Base-by-base conservation (phyloP, 2,329 filamentous ascomycete genomes). In the Curvularia verruculosa region DNA sequence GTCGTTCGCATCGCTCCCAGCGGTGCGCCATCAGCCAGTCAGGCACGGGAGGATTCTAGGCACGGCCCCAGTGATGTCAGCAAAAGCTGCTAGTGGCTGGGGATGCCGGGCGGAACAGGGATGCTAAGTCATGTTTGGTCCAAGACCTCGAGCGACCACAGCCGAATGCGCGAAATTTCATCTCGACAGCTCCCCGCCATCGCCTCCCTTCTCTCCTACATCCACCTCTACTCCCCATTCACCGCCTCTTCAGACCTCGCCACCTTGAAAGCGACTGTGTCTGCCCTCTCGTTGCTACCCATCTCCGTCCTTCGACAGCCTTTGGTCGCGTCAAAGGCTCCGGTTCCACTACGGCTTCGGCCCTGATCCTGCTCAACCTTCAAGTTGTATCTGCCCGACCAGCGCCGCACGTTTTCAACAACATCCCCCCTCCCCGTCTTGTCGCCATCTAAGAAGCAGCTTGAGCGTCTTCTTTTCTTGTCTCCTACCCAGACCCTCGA, bases 391-490 rank as follows among this genome's bases (percentile, higher is more conserved):
- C 76, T 64, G 72, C 71, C 68, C 75, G 78, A 60, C 74, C 76
- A 54, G 76, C 80, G 56, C 77, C 75, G 64, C 77, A 82, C 78
- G 79, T 81, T 54, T 74, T 78, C 78, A 82, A 83, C 78, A 77
- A 77, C 76, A 75, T 80, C 39, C 81, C 80, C 29, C 79, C 79
- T 58, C 79, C 78, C 61, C 67, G 71, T 70, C 66, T 66, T 77
- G 62, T 63, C 64, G 71, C 66, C 69, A 49, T 68, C 74, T 61
- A 66, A 66, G 58, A 62, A 68, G 54, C 71, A 78, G 31, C 69
- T 78, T 60, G 75, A 79, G 66, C 72, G 74, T 70, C 65, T 77
- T 70, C 70, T 82, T 68, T 78, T 81, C 64, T 71, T 72, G 68
- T 74, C 77, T 67, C 71, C 74, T 72, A 75, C 75, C 72, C 69